Evolutionary conservation across 2,329 filamentous ascomycete species (phyloP).

Genomic region (Hymenoscyphus albidus): DNA sequence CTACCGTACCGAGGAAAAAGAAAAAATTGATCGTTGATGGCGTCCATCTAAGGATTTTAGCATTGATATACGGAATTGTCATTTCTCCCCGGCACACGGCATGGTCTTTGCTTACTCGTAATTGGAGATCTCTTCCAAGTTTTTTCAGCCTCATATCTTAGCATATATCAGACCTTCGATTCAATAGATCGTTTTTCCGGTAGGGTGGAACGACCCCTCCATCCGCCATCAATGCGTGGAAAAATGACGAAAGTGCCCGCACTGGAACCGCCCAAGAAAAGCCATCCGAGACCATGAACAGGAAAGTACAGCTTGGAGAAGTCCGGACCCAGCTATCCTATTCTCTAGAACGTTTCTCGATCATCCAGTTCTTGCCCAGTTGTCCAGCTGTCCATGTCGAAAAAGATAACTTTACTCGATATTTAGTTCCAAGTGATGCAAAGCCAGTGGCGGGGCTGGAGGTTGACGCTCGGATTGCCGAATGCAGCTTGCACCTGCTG

Average conservation of each 20-base stretch:
- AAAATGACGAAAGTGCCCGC: background rate
- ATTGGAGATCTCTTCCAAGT: background rate
- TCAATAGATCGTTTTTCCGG: background rate
- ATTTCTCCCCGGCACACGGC: background rate
- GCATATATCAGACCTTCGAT: background rate
- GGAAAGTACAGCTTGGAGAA: background rate
- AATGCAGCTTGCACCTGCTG: background rate
- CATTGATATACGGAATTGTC: background rate
- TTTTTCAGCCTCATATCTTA: background rate
- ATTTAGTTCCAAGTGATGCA: too few relatives aligned
- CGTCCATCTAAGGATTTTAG: background rate
- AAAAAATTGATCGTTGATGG: background rate
- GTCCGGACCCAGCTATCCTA: background rate
- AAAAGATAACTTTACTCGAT: background rate
- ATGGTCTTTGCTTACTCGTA: background rate
- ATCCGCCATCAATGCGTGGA: conserved; percentile 1
- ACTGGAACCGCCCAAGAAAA: background rate
- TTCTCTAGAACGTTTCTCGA: background rate
- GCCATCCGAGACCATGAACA: background rate
- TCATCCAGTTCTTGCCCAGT: background rate
- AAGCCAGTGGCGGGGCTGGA: background rate
- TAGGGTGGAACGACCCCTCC: background rate
- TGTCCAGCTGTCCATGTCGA: background rate
- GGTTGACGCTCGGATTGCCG: background rate
- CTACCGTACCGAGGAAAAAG: background rate